phyloP scores from a whole-genome alignment of 305 asterid genomes.

The Lippia alba region DNA sequence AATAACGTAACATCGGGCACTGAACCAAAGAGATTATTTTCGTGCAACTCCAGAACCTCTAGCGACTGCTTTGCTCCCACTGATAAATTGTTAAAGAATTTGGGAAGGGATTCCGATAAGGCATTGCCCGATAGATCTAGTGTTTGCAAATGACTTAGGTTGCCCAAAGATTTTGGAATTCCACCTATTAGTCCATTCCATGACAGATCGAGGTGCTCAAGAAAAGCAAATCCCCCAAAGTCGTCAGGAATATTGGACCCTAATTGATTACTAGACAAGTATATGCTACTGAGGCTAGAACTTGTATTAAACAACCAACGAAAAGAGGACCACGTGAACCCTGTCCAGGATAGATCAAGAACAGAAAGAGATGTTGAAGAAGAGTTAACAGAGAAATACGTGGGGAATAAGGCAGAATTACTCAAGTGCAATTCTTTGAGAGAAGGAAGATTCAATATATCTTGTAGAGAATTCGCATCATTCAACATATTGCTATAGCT shows the following conservation, averaged over 20 bases:
- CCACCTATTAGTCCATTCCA: slow-evolving; percentile 9
- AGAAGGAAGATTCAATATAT: not conserved
- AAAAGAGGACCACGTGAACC: not conserved
- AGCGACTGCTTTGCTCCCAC: not conserved
- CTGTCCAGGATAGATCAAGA: not conserved
- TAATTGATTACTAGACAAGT: not conserved
- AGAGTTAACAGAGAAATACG: not conserved
- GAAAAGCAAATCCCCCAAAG: not conserved
- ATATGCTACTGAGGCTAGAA: not conserved
- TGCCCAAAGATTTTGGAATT: slow-evolving; percentile 34
- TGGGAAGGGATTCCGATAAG: slow-evolving; percentile 19
- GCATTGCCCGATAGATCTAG: slow-evolving; percentile 1
- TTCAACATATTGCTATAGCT: not conserved
- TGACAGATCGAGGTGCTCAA: not conserved
- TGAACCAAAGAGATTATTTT: too few relatives aligned
- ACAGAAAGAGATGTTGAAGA: not conserved
- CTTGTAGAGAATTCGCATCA: not conserved
- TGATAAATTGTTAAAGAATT: slow-evolving; percentile 19
- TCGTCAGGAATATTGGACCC: not conserved
- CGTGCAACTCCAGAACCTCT: too few relatives aligned
- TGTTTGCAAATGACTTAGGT: slow-evolving; percentile 29
- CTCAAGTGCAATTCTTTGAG: not conserved
- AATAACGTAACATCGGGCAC: too few relatives aligned
- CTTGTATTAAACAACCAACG: not conserved
- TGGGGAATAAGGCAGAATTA: not conserved